Evolutionary conservation across 108 stramenopile genomes (phyloP).

Genomic region (Cyclotella atomus): DNA sequence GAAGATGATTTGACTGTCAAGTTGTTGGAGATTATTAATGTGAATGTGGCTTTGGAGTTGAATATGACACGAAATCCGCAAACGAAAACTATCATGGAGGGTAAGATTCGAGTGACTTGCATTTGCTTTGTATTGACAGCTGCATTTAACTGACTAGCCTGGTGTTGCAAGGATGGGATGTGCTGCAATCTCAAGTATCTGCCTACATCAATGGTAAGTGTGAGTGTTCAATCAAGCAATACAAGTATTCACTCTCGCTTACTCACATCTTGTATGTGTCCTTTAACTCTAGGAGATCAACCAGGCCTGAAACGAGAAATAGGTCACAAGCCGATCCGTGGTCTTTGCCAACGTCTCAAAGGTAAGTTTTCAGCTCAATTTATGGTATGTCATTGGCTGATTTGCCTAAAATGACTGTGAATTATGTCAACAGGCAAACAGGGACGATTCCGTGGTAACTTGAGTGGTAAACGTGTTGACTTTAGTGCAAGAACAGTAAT

Average conservation of each 20-base stretch:
- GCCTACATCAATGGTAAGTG: constrained; percentile 97
- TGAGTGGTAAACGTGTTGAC: constrained; percentile 98
- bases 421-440: constrained; percentile 80
- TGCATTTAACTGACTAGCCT: no score
- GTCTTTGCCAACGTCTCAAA: constrained; percentile 96
- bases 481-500: constrained; percentile 98
- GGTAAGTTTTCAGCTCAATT: constrained; percentile 37
- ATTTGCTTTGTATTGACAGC: not conserved
- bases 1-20: constrained; percentile 99
- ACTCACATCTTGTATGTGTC: no score
- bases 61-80: constrained; percentile 89
- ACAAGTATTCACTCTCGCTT: no score
- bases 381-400: not conserved
- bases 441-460: constrained; percentile 97
- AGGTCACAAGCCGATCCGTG: constrained; percentile 93
- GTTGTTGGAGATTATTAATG: constrained; percentile 96
- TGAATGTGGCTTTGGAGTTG: constrained; percentile 91
- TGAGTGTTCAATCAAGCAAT: no score
- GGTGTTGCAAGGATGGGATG: constrained; percentile 98
- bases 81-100: constrained; percentile 92
- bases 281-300: not conserved
- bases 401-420: no score
- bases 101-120: no score
- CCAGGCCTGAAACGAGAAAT: constrained; percentile 92
- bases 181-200: constrained; percentile 95